phyloP scores from a whole-genome alignment of 768 basidiomycete genomes.

The Leccinum longicurvipes region DNA sequence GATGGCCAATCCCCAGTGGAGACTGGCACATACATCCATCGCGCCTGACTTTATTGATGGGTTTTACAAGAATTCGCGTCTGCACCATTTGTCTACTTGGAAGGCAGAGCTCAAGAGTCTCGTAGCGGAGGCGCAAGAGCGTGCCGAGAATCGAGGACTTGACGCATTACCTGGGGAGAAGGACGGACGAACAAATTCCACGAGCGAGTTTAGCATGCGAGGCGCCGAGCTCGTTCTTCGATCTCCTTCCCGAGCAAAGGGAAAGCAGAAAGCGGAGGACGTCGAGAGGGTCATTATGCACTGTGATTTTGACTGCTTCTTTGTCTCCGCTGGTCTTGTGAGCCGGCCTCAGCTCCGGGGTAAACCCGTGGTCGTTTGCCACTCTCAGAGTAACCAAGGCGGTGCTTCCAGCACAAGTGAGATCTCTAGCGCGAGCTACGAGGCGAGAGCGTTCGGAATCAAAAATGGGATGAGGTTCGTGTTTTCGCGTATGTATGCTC shows the following conservation, averaged over 20 bases:
- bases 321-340: slow-evolving; percentile 87
- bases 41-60: slow-evolving; percentile 85
- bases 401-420: slow-evolving; percentile 84
- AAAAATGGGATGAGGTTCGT: slow-evolving; percentile 92
- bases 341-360: slow-evolving; percentile 78
- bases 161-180: slow-evolving; percentile 4
- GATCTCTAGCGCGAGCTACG: slow-evolving; percentile 92
- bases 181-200: neutral
- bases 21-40: slow-evolving; percentile 80
- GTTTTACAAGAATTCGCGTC: slow-evolving; percentile 79
- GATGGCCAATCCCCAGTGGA: slow-evolving; percentile 85
- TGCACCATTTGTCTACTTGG: slow-evolving; percentile 92
- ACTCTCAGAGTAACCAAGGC: slow-evolving; percentile 77
- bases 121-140: slow-evolving; percentile 76
- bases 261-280: slow-evolving; percentile 49
- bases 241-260: slow-evolving; percentile 48
- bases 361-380: slow-evolving; percentile 92
- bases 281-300: slow-evolving; percentile 78
- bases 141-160: slow-evolving; percentile 44
- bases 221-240: slow-evolving; percentile 47
- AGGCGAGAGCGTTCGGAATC: slow-evolving; percentile 84
- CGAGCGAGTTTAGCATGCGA: slow-evolving; percentile 46
- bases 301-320: slow-evolving; percentile 96
- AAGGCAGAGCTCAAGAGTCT: slow-evolving; percentile 84
- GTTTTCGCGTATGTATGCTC: neutral